phyloP scores from a whole-genome alignment of 208 protist genomes.

The Leishmania tarentolae region DNA sequence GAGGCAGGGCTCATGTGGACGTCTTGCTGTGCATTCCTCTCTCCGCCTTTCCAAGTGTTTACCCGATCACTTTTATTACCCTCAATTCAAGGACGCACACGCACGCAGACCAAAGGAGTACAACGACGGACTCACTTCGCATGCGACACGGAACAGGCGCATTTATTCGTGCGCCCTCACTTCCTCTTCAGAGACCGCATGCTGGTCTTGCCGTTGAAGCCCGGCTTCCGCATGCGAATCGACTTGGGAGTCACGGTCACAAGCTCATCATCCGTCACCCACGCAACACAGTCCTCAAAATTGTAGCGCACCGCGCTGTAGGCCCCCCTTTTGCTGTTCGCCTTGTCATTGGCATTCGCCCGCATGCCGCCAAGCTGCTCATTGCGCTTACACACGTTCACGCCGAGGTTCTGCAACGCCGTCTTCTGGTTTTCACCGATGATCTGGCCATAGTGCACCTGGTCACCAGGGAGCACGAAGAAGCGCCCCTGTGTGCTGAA shows the following conservation, averaged over 20 bases:
- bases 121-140: not conserved
- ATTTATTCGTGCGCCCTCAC: slow-evolving; percentile 15
- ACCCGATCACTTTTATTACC: too few species aligned
- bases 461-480: slow-evolving; percentile 85
- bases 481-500: slow-evolving; percentile 81
- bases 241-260: slow-evolving; percentile 93
- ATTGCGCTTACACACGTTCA: slow-evolving; percentile 92
- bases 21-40: not conserved
- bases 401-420: slow-evolving; percentile 83
- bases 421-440: slow-evolving; percentile 91
- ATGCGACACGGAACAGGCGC: not conserved
- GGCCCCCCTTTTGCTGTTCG: slow-evolving; percentile 55
- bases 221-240: slow-evolving; percentile 90
- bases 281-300: slow-evolving; percentile 90
- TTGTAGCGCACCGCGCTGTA: slow-evolving; percentile 65
- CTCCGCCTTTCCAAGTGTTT: not conserved
- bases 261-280: slow-evolving; percentile 89
- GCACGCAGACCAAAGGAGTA: too few species aligned
- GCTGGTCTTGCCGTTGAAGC: slow-evolving; percentile 90
- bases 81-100: not conserved
- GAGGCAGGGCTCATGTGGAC: not conserved
- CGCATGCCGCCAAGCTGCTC: slow-evolving; percentile 91
- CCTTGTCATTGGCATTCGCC: slow-evolving; percentile 90
- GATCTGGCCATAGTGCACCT: slow-evolving; percentile 92
- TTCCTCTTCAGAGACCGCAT: slow-evolving; percentile 75